phyloP scores from a whole-genome alignment of 805 yeast genomes.

The Yarrowia deformans region DNA sequence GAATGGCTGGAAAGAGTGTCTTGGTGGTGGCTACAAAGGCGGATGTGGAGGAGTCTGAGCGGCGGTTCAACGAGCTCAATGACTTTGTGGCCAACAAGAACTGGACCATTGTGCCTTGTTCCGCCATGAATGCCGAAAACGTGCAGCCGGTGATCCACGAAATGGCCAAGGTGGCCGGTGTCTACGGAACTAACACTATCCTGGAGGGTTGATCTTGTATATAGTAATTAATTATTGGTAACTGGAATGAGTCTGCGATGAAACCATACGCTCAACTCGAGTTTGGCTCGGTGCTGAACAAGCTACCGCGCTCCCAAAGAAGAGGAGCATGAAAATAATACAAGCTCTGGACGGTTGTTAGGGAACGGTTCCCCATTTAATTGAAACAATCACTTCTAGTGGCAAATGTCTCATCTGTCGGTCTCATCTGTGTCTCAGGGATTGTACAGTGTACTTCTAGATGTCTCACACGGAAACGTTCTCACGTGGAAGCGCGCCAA shows the following conservation, averaged over 20 bases:
- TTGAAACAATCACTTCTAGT: background rate
- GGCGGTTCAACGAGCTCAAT: conserved; percentile 57
- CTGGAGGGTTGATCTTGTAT: conserved; percentile 27
- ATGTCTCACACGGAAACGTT: conserved; percentile 14
- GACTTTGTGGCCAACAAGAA: conserved; percentile 54
- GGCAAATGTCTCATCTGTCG: conserved; percentile 5
- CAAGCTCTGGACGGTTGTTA: too few relatives aligned
- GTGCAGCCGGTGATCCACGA: conserved; percentile 69
- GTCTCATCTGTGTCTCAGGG: conserved; percentile 22
- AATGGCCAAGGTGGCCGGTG: conserved; percentile 60
- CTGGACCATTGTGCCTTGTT: conserved; percentile 84
- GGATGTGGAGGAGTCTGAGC: conserved; percentile 66
- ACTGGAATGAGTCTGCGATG: too few relatives aligned
- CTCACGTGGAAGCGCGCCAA: conserved; percentile 10
- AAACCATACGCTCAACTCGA: background rate
- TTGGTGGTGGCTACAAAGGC: conserved; percentile 95
- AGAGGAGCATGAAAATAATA: background rate
- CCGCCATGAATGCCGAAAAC: conserved; percentile 78
- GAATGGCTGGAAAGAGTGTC: conserved; percentile 66
- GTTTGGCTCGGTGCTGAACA: background rate
- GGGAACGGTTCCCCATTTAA: background rate
- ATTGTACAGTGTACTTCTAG: background rate
- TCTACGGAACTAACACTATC: conserved; percentile 12
- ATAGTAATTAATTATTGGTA: conserved; percentile 7
- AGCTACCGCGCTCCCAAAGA: background rate